Evolutionary conservation across 73 alveolate species (phyloP), one percentile per base, ranked within the genome.

Genomic region (Blepharisma japonicum): DNA sequence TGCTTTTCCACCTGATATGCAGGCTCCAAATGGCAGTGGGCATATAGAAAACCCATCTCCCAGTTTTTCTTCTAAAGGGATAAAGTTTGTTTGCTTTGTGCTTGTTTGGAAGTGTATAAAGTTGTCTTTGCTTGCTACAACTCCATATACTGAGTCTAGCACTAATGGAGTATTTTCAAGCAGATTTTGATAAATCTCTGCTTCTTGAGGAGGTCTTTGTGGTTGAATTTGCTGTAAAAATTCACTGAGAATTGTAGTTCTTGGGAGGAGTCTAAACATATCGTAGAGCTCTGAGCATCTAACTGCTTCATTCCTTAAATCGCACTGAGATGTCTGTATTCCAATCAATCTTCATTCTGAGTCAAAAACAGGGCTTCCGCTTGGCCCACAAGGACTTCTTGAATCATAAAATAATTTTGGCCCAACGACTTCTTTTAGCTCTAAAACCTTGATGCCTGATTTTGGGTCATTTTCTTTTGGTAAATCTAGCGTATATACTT

Each of bases 1-100:
- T 53, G n/a, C 27, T 20, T 14, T 20, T 20, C 67, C 67, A 20
- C 67, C 67, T 53, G 67, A 53, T 53, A 53, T 14, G 23, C 67
- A 53, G n/a, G 23, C 67, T 53, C 67, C 67, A 53, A 53, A 53
- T 14, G 67, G 67, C 23, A 53, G 23, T 53, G n/a, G 67, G 23
- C 67, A 53, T 20, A 53, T 14, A 0, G 67, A 53, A 53, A 53
- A 53, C 23, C 67, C 67, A 11, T 53, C 67, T 53, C 27, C 23
- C 2, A 53, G 27, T 4, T 53, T 53, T 53, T 53, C 67, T 2
- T 53, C 23, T 14, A 53, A 14, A 11, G 27, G n/a, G 23, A 53
- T 14, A 53, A 14, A 53, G n/a, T 53, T 20, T 53, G 67, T 53
- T 20, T 53, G 27, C 23, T 53, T 53, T 53, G n/a, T 53, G n/a